These are phyloP conservation scores for Cladobotryum mycophilum DNA, from an alignment of 2,329 filamentous ascomycete species.

Conservation along the genomic window DNA sequence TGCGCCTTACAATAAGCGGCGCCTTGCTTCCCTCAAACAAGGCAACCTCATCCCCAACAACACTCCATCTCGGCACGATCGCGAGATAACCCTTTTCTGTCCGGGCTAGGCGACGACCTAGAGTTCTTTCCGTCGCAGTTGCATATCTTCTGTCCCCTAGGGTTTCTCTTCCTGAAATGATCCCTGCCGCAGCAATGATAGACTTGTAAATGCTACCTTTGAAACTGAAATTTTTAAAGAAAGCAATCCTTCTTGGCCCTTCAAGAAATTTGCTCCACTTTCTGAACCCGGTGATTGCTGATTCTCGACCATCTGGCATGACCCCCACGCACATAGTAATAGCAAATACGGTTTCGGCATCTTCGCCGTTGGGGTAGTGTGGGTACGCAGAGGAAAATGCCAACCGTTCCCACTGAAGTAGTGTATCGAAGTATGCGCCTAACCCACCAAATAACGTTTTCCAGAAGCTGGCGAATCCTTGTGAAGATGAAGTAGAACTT, in stretches of 20 bases:
- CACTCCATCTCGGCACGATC: neutral
- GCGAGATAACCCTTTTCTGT: conserved; percentile 8
- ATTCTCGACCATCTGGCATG: neutral
- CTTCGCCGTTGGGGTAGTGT: conserved; percentile 6
- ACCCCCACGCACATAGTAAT: conserved; percentile 6
- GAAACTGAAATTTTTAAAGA: conserved; percentile 1
- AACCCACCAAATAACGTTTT: neutral
- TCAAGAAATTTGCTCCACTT: conserved; percentile 3
- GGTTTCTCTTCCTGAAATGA: neutral
- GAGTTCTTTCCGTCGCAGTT: conserved; percentile 3
- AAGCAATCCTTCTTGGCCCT: conserved; percentile 4
- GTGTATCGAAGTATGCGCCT: conserved; percentile 6
- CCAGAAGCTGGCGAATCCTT: neutral
- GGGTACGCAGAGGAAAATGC: neutral
- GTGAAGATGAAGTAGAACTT: neutral
- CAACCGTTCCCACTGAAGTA: conserved; percentile 5
- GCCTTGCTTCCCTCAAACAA: conserved; percentile 2
- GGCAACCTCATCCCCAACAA: conserved; percentile 4
- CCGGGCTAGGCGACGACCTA: conserved; percentile 5
- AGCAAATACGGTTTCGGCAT: conserved; percentile 5
- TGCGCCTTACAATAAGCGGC: neutral
- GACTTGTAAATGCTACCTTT: conserved; percentile 4
- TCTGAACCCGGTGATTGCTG: neutral
- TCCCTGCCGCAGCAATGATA: conserved; percentile 1
- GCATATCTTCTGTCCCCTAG: conserved; percentile 4